Conservation (phyloP, 371 early-diverging fungal species). For the Haplosporangium sp. region DNA sequence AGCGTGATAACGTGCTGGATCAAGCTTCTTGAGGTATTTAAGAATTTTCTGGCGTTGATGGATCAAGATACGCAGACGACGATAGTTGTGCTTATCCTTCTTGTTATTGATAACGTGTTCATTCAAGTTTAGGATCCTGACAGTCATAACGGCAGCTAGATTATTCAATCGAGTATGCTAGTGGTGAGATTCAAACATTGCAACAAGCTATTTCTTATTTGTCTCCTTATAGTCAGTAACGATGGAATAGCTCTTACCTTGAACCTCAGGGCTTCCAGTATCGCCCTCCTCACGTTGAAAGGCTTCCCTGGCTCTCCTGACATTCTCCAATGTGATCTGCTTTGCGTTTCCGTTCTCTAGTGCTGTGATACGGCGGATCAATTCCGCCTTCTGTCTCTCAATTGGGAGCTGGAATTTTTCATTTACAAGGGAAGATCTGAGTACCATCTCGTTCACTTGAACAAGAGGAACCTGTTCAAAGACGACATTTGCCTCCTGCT, state of each 20-base stretch:
- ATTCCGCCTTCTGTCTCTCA: constrained; percentile 70
- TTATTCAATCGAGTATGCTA: background rate
- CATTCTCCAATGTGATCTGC: constrained; percentile 83
- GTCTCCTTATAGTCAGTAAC: too few species aligned
- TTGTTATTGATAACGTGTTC: constrained; percentile 80
- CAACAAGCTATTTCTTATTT: too few species aligned
- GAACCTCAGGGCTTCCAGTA: constrained; percentile 95
- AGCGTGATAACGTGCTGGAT: constrained; percentile 75
- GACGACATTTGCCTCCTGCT: constrained; percentile 64
- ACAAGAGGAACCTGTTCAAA: constrained; percentile 72
- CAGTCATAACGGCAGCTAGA: constrained; percentile 90
- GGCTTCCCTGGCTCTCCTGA: constrained; percentile 77
- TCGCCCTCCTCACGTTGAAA: constrained; percentile 85
- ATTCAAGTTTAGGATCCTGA: constrained; percentile 89
- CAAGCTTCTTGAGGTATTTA: constrained; percentile 86
- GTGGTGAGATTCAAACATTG: background rate
- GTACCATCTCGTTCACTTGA: constrained; percentile 55
- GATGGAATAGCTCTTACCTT: constrained; percentile 69
- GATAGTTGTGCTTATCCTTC: constrained; percentile 91
- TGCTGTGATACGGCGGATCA: constrained; percentile 79
- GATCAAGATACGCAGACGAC: constrained; percentile 79
- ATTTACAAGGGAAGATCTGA: constrained; percentile 41
- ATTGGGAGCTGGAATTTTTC: constrained; percentile 45
- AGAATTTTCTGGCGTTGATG: constrained; percentile 90
- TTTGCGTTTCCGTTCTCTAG: constrained; percentile 85